Evolutionary conservation across 345 rosid species (phyloP).

Genomic region (Heritiera littoralis): DNA sequence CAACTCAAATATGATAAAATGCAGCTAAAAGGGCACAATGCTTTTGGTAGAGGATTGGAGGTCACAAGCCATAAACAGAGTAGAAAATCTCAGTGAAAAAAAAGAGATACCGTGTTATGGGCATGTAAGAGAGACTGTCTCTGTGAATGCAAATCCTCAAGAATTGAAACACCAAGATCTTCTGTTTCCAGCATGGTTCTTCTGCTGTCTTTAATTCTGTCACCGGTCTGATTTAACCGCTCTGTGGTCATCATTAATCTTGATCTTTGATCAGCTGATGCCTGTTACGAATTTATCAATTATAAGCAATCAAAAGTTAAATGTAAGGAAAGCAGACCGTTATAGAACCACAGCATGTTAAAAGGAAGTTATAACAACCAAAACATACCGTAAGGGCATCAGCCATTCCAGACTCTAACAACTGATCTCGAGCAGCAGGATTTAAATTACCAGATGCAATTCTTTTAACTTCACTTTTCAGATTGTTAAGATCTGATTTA

Average conservation of each 20-base stretch:
- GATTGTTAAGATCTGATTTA: conserved; percentile 81
- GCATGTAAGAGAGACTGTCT: conserved; percentile 82
- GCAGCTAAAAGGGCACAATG: background rate
- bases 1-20: background rate
- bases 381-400: conserved; percentile 59
- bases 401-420: conserved; percentile 78
- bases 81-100: background rate
- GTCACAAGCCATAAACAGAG: background rate
- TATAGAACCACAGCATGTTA: background rate
- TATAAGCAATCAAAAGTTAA: conserved; percentile 3
- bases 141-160: conserved; percentile 89
- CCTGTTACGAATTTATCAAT: conserved; percentile 41
- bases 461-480: conserved; percentile 72
- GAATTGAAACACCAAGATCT: conserved; percentile 96
- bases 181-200: conserved; percentile 96
- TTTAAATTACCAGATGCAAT: conserved; percentile 51
- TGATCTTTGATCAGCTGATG: conserved; percentile 88
- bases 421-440: conserved; percentile 66
- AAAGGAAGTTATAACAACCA: background rate
- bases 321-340: background rate
- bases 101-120: conserved; percentile 55
- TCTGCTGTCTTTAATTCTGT: conserved; percentile 83
- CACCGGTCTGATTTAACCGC: conserved; percentile 62
- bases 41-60: background rate
- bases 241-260: conserved; percentile 83